These are phyloP conservation scores for Colletotrichum orchidophilum DNA, from an alignment of 2,329 filamentous ascomycete genomes.

Conservation along the genomic window DNA sequence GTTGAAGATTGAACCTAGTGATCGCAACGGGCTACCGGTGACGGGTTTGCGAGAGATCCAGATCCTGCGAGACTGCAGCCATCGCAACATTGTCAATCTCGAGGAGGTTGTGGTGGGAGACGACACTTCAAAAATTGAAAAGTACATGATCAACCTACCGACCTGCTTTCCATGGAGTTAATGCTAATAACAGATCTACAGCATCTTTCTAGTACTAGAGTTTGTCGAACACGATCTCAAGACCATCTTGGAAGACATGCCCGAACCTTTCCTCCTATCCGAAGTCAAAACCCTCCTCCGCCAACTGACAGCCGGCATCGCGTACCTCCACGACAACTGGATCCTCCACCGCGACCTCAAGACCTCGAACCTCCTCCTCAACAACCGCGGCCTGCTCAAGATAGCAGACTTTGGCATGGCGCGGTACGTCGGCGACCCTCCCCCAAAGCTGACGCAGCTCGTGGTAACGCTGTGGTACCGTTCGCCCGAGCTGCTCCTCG, in stretches of 20 bases:
- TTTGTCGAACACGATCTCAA: constrained; percentile 98
- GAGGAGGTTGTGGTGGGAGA: constrained; percentile 86
- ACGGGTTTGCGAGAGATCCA: constrained; percentile 95
- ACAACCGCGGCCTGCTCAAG: constrained; percentile 93
- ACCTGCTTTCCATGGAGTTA: constrained; percentile 46
- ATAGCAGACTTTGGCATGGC: constrained; percentile 99
- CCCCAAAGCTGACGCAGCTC: constrained; percentile 83
- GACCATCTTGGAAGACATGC: constrained; percentile 91
- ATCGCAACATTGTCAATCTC: constrained; percentile 84
- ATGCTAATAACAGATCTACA: constrained; percentile 47
- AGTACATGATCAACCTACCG: constrained; percentile 46
- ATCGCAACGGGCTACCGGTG: constrained; percentile 82
- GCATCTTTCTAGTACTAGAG: constrained; percentile 94
- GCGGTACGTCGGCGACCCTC: constrained; percentile 83
- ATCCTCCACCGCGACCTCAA: constrained; percentile 95
- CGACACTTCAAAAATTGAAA: constrained; percentile 61
- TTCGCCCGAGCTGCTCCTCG: constrained; percentile 88
- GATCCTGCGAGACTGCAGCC: constrained; percentile 81
- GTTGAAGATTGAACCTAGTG: constrained; percentile 85
- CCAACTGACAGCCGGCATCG: constrained; percentile 82
- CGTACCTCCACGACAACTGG: constrained; percentile 88
- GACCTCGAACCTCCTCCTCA: constrained; percentile 92
- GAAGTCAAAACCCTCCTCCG: constrained; percentile 91
- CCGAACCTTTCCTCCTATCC: constrained; percentile 89
- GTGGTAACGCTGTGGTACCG: constrained; percentile 99